phyloP scores from a whole-genome alignment of 345 rosid genomes.

The Orychophragmus violaceus region DNA sequence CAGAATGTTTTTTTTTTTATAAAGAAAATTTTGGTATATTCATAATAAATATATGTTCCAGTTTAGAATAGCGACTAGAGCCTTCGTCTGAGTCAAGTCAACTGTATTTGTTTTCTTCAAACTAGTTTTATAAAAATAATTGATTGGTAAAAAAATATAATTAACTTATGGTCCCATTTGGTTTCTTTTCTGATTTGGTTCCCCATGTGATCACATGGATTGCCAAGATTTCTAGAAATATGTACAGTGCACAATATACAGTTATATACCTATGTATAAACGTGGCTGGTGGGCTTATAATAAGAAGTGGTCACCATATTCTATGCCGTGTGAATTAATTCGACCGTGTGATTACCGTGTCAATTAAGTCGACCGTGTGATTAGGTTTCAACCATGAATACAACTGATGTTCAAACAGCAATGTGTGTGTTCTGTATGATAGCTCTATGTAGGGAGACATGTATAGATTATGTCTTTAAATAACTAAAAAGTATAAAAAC shows the following conservation, averaged over 20 bases:
- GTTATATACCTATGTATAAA: neutral
- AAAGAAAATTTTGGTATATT: neutral
- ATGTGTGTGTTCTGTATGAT: neutral
- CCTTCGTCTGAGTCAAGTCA: conserved; percentile 10
- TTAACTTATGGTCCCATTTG: conserved; percentile 14
- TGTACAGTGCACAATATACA: neutral
- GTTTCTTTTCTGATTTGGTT: neutral
- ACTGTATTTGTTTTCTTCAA: neutral
- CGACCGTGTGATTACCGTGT: conserved; percentile 9
- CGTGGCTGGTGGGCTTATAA: neutral
- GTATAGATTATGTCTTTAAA: neutral
- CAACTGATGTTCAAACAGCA: neutral
- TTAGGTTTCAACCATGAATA: neutral
- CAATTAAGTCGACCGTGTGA: neutral
- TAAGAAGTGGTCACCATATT: neutral
- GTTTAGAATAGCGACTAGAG: neutral
- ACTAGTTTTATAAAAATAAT: neutral
- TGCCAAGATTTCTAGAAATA: neutral
- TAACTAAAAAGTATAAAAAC: neutral
- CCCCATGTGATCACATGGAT: conserved; percentile 34
- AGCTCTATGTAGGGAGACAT: neutral
- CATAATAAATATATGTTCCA: neutral
- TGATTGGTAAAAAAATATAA: conserved; percentile 1
- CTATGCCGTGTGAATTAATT: neutral
- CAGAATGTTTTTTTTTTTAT: neutral